A percentile compares a stretch with the other conserved stretches of the same genome.
Conservation (phyloP, 1,284 basidiomycete genomes). For the Tranzscheliella williamsii region DNA sequence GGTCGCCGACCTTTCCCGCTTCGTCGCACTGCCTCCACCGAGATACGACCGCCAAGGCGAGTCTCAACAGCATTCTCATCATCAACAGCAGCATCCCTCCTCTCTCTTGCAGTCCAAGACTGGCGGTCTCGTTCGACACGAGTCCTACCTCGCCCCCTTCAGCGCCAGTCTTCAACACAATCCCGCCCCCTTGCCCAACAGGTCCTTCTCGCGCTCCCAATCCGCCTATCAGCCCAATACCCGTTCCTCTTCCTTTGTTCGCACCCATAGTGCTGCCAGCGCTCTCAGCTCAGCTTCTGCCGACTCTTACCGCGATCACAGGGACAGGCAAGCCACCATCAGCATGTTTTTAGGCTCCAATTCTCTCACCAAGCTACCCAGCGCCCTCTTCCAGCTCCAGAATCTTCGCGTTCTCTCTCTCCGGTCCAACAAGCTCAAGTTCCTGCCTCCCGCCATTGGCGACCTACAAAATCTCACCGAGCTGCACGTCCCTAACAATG, state of each 20-base stretch:
- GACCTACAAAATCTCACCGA: slow-evolving; percentile 52
- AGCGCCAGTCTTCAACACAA: slow-evolving; percentile 31
- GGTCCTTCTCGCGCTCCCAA: slow-evolving; percentile 22
- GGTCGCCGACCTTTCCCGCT: slow-evolving; percentile 35
- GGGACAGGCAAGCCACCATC: slow-evolving; percentile 37
- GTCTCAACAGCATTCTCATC: slow-evolving; percentile 1
- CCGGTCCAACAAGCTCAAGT: slow-evolving; percentile 52
- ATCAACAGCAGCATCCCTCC: background rate
- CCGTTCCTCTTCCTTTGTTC: slow-evolving; percentile 21
- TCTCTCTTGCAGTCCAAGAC: slow-evolving; percentile 19
- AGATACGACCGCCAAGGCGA: slow-evolving; percentile 9
- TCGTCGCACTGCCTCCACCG: slow-evolving; percentile 31
- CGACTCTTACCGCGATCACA: slow-evolving; percentile 22
- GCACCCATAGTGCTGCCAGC: slow-evolving; percentile 22
- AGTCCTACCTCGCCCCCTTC: slow-evolving; percentile 33
- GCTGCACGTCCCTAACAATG: slow-evolving; percentile 51
- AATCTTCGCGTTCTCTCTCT: slow-evolving; percentile 56
- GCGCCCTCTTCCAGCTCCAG: slow-evolving; percentile 53
- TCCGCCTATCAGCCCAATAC: slow-evolving; percentile 22
- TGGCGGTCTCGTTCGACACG: slow-evolving; percentile 30
- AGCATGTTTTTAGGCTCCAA: slow-evolving; percentile 45
- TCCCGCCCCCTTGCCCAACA: background rate
- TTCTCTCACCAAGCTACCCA: slow-evolving; percentile 45
- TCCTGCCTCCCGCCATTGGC: slow-evolving; percentile 52
- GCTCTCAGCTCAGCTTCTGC: slow-evolving; percentile 20